phyloP scores from a whole-genome alignment of 768 basidiomycete genomes.

The Trametopsis cervina region DNA sequence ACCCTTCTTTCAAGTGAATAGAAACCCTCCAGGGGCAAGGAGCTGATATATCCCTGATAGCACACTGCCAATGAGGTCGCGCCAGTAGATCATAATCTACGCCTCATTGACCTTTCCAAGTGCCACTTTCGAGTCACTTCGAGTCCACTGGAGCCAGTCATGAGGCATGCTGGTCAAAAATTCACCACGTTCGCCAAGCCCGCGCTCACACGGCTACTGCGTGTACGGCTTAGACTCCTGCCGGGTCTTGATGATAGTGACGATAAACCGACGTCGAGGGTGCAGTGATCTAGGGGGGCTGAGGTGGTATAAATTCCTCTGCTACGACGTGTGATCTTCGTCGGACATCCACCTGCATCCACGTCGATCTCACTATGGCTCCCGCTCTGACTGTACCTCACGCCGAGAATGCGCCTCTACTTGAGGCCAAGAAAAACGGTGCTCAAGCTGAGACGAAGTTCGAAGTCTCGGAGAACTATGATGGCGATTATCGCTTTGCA shows the following conservation, averaged over 20 bases:
- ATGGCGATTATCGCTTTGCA: conserved; percentile 61
- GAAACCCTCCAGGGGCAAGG: too few species aligned
- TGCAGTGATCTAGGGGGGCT: too few species aligned
- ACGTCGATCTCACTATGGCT: conserved; percentile 24
- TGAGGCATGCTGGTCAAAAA: background rate
- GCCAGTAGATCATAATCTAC: too few species aligned
- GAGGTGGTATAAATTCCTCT: too few species aligned
- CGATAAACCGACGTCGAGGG: background rate
- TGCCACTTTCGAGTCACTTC: too few species aligned
- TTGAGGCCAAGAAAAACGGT: conserved; percentile 21
- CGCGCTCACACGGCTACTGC: background rate
- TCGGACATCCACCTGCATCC: background rate
- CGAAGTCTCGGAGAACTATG: conserved; percentile 46
- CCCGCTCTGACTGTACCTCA: conserved; percentile 29
- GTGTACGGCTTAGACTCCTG: background rate
- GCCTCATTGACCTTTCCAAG: too few species aligned
- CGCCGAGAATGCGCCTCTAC: conserved; percentile 17
- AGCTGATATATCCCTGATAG: too few species aligned
- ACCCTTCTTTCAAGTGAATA: background rate
- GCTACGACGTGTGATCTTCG: too few species aligned
- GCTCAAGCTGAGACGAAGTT: conserved; percentile 11
- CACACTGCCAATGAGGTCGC: too few species aligned
- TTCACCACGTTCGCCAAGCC: background rate
- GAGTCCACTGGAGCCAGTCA: too few species aligned
- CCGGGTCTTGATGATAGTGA: background rate